Base-by-base conservation (phyloP, 2,329 filamentous ascomycete species). In the Scedosporium boydii region DNA sequence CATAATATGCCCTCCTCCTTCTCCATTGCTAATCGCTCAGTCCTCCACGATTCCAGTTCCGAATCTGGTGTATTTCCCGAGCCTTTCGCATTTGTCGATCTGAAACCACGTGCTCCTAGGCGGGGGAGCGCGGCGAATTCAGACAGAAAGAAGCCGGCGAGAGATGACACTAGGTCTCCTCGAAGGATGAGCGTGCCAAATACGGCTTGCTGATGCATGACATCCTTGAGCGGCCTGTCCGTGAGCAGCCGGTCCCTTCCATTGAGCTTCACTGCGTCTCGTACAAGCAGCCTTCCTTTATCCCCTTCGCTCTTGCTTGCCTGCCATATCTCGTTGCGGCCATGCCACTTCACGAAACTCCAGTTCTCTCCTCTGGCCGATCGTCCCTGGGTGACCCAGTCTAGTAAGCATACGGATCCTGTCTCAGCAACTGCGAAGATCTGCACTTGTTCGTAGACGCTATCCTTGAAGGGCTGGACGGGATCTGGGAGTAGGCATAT, bases 311-410 rank as follows among this genome's bases (percentile, higher is more conserved):
- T 68, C 64, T 70, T 65, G 2, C 72, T 69, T 1, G 69, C 65
- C 48, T 76, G 71, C 86, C 89, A 93, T n/a, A 98, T 82, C 75
- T 99, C 95, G 71, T 97, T 98, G 66, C 89, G 83, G 9, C 91
- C 92, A 63, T 80, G 84, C 86, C 95, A 98, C 65, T 82, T 82
- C 63, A 82, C 78, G 64, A 97, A 87, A 67, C 87, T 87, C 95
- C 95, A 99, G 66, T 91, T 82, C 75, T 99, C 95, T 26, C 92
- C 93, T 57, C 90, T 84, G 4, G 95, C 93, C 4, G 82, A 85
- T 18, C 95, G 85, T 6, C 95, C 95, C 70, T 93, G 90, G 2
- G 87, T 96, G 6, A 98, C 92, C 95, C 95, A 99, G 74, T 99
- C 95, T 56, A 96, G 78, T 2, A 96, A 81, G 70, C 92, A 96